Conservation (phyloP, 2,329 filamentous ascomycete genomes). For the Cytospora schulzeri region DNA sequence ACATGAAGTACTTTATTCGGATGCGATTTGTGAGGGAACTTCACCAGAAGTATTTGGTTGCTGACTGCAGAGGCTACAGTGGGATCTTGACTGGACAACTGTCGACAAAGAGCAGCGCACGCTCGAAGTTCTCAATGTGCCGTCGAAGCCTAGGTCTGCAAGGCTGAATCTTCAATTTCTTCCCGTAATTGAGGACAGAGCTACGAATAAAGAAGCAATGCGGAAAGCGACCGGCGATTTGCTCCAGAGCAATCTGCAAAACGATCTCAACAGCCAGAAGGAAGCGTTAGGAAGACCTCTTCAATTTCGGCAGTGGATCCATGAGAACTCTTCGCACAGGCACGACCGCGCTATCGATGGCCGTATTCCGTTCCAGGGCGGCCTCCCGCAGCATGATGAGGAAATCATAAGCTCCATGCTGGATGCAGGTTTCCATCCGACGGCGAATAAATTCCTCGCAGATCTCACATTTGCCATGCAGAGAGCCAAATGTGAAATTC, state of each 20-base stretch:
- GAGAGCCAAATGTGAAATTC: slow-evolving; percentile 52
- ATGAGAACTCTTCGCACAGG: slow-evolving; percentile 41
- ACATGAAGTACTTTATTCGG: too few species aligned
- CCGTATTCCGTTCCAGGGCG: slow-evolving; percentile 48
- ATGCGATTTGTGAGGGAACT: too few species aligned
- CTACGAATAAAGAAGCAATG: slow-evolving; percentile 49
- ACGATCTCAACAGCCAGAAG: slow-evolving; percentile 55
- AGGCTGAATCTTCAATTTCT: slow-evolving; percentile 69
- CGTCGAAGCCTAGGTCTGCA: slow-evolving; percentile 51
- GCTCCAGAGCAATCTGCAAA: slow-evolving; percentile 51
- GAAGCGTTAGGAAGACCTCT: slow-evolving; percentile 52
- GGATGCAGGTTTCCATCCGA: slow-evolving; percentile 61
- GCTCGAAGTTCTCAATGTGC: slow-evolving; percentile 62
- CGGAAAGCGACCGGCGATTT: slow-evolving; percentile 50
- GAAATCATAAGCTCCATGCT: slow-evolving; percentile 59
- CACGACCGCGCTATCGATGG: slow-evolving; percentile 43
- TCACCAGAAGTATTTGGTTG: too few species aligned
- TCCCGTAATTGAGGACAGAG: slow-evolving; percentile 65
- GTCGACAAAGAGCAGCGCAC: slow-evolving; percentile 58
- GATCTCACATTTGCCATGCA: slow-evolving; percentile 51
- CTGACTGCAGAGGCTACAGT: slow-evolving; percentile 38
- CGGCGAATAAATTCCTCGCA: slow-evolving; percentile 50
- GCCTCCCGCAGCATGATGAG: slow-evolving; percentile 51
- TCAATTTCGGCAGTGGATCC: slow-evolving; percentile 57
- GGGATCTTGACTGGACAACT: slow-evolving; percentile 50